Conservation (phyloP, 1,284 basidiomycete genomes). For the Tranzscheliella williamsii region DNA sequence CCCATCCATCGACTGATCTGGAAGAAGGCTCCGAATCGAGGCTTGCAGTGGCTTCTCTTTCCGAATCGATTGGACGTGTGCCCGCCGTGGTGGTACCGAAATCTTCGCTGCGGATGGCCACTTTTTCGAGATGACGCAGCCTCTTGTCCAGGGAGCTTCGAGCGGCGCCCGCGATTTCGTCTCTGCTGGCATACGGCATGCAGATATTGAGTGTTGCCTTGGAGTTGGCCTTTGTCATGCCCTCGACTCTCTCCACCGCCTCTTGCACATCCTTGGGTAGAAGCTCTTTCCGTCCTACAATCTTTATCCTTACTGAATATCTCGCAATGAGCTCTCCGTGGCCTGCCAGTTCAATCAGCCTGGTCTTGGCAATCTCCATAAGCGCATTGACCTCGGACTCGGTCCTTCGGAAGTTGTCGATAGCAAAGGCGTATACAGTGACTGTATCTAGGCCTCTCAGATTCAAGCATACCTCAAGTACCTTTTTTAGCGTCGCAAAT, state of each 20-base stretch:
- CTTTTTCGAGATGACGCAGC: constrained; percentile 23
- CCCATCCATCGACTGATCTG: background rate
- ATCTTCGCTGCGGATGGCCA: constrained; percentile 1
- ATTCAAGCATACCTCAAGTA: constrained; percentile 55
- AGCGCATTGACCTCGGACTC: constrained; percentile 82
- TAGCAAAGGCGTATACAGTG: constrained; percentile 91
- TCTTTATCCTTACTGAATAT: constrained; percentile 81
- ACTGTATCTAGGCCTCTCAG: constrained; percentile 66
- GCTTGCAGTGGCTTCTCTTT: background rate
- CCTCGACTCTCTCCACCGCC: constrained; percentile 76
- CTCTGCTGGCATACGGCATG: constrained; percentile 88
- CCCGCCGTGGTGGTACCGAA: background rate
- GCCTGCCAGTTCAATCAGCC: constrained; percentile 77
- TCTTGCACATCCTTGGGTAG: constrained; percentile 75
- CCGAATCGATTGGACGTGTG: background rate
- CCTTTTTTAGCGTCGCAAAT: constrained; percentile 75
- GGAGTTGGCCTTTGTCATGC: constrained; percentile 75
- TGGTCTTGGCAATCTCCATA: constrained; percentile 81
- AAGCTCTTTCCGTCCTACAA: constrained; percentile 77
- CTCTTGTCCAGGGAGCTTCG: constrained; percentile 18
- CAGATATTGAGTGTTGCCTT: constrained; percentile 91
- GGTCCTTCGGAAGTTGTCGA: constrained; percentile 94
- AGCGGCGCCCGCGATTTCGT: constrained; percentile 72
- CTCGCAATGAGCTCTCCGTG: constrained; percentile 66
- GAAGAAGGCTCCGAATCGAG: background rate